Conservation (phyloP, 1,284 basidiomycete genomes). For the Puccinia novopanici region DNA sequence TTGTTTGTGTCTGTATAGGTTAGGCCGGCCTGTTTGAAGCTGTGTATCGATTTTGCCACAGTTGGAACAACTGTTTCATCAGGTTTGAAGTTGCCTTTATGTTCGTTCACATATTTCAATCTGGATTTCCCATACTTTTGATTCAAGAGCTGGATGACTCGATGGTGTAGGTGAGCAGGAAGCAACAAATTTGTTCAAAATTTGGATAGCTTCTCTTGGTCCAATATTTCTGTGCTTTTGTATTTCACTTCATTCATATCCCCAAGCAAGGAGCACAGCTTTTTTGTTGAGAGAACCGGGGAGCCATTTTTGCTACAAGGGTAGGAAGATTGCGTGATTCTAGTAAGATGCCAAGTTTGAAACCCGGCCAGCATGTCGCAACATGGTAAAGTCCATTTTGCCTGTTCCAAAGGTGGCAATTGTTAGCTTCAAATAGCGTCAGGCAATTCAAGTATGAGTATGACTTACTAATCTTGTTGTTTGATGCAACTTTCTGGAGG, state of each 20-base stretch:
- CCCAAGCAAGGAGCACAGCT: conserved; percentile 38
- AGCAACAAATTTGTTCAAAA: conserved; percentile 12
- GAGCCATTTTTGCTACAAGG: conserved; percentile 10
- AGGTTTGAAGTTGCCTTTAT: neutral
- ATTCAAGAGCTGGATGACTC: neutral
- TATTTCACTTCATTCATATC: conserved; percentile 22
- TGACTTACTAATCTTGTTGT: no score
- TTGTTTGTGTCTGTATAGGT: conserved; percentile 16
- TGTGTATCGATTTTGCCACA: neutral
- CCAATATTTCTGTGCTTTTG: neutral
- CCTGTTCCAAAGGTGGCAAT: no score
- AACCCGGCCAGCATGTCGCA: conserved; percentile 20
- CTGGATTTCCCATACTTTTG: neutral
- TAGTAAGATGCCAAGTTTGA: conserved; percentile 30
- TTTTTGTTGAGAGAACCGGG: conserved; percentile 19
- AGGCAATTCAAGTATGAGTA: no score
- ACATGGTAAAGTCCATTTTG: conserved; percentile 28
- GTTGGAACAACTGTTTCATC: conserved; percentile 20
- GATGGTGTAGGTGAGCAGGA: conserved; percentile 6
- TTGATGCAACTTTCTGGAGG: no score
- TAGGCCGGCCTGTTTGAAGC: conserved; percentile 4
- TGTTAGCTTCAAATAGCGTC: no score
- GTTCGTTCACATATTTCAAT: neutral
- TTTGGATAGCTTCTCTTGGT: neutral
- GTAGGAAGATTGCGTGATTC: conserved; percentile 13